A percentile compares a stretch with the other conserved stretches of the same genome.
These are phyloP conservation scores for Penicillium crustosum DNA, from an alignment of 2,329 filamentous ascomycete genomes.

Conservation along the genomic window DNA sequence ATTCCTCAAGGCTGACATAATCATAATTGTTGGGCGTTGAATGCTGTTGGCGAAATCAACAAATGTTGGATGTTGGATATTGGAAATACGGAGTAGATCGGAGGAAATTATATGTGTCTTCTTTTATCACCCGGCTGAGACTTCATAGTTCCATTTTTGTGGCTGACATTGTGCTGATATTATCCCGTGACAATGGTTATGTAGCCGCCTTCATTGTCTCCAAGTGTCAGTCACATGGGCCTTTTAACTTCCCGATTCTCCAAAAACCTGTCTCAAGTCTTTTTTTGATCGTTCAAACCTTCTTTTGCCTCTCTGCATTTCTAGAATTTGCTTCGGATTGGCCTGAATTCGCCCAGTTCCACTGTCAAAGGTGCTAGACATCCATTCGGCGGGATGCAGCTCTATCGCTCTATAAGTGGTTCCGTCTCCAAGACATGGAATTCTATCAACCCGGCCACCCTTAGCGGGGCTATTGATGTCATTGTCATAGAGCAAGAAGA, in stretches of 20 bases:
- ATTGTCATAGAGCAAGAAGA: constrained; percentile 97
- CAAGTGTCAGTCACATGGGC: constrained; percentile 41
- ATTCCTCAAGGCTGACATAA: constrained; percentile 20
- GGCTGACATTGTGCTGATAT: background rate
- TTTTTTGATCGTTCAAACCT: constrained; percentile 11
- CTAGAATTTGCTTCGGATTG: constrained; percentile 4
- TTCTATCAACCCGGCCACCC: constrained; percentile 95
- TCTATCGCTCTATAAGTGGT: constrained; percentile 92
- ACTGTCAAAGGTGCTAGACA: constrained; percentile 19
- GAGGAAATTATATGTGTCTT: background rate
- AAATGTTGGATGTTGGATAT: constrained; percentile 3
- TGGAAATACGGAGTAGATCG: background rate
- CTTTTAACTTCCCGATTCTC: constrained; percentile 29
- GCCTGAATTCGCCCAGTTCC: background rate
- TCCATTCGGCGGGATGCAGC: constrained; percentile 70
- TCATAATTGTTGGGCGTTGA: constrained; percentile 24
- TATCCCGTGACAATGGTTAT: constrained; percentile 15
- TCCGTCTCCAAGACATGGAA: constrained; percentile 99
- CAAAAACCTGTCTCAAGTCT: constrained; percentile 13
- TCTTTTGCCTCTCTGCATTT: constrained; percentile 16
- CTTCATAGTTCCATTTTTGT: background rate
- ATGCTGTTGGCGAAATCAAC: constrained; percentile 10
- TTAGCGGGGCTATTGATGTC: constrained; percentile 97
- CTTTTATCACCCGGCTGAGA: background rate
- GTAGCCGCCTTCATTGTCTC: constrained; percentile 18